phyloP scores from a whole-genome alignment of 2,329 filamentous ascomycete species.

The Leptographium procerum region DNA sequence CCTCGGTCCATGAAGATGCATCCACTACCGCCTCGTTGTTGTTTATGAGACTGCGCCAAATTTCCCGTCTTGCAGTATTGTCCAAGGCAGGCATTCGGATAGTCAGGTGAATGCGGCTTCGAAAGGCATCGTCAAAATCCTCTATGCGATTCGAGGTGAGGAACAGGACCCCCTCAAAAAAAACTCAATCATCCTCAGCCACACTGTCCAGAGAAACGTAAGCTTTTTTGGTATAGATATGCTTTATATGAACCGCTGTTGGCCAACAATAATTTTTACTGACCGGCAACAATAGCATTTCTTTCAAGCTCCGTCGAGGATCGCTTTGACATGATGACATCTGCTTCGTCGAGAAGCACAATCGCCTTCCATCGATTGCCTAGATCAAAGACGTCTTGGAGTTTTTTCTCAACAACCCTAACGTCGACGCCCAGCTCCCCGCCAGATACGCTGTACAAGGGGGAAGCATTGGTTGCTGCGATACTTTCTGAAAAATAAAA shows the following conservation, averaged over 20 bases:
- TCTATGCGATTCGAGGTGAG: neutral
- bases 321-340: neutral
- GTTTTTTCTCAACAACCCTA: neutral
- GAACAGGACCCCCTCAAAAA: neutral
- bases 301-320: neutral
- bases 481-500: neutral
- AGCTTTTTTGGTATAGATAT: neutral
- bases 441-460: neutral
- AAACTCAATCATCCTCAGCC: neutral
- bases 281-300: neutral
- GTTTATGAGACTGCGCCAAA: neutral
- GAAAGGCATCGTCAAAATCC: neutral
- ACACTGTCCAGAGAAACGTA: neutral
- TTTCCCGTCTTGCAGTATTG: neutral
- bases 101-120: conserved; percentile 1
- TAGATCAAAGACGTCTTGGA: neutral
- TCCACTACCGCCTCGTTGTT: neutral
- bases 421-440: neutral
- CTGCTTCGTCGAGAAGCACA: neutral
- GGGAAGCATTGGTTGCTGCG: neutral
- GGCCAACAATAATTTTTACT: neutral
- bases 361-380: neutral
- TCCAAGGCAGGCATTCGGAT: neutral
- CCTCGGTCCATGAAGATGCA: neutral
- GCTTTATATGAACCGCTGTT: too few relatives aligned